These are phyloP conservation scores for Oryza meyeriana DNA, from an alignment of 176 grass and related monocot species.

Conservation along the genomic window DNA sequence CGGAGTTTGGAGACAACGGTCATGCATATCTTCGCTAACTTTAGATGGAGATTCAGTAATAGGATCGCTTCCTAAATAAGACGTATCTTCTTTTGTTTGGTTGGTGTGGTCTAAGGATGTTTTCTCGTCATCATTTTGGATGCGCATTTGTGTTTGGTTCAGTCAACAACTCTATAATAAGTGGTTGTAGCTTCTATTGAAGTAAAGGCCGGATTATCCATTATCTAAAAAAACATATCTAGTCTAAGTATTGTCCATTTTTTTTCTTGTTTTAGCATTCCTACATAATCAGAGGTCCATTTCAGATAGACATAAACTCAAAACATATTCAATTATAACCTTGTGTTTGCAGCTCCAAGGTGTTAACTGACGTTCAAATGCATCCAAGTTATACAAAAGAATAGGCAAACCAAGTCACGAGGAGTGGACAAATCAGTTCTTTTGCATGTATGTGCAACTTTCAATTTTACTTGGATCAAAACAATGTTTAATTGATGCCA, in stretches of 20 bases:
- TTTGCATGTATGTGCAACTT: background rate
- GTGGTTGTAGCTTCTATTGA: too few relatives aligned
- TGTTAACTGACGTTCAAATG: background rate
- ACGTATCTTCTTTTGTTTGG: too few relatives aligned
- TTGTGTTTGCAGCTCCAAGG: background rate
- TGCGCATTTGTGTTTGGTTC: too few relatives aligned
- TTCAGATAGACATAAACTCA: background rate
- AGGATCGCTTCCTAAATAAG: too few relatives aligned
- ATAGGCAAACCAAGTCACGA: background rate
- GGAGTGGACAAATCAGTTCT: background rate
- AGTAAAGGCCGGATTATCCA: too few relatives aligned
- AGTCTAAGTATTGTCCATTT: background rate
- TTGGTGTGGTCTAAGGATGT: too few relatives aligned
- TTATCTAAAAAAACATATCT: too few relatives aligned
- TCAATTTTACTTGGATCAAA: slow-evolving; percentile 1
- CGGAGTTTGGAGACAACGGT: too few relatives aligned
- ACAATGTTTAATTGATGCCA: background rate
- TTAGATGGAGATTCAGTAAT: too few relatives aligned
- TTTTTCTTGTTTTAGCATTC: background rate
- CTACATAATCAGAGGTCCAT: background rate
- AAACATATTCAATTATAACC: background rate
- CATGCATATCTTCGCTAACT: too few relatives aligned
- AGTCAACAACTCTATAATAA: too few relatives aligned
- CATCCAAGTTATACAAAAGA: background rate
- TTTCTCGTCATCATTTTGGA: too few relatives aligned